A percentile compares a stretch with the other conserved stretches of the same genome.
Conservation (phyloP, 768 basidiomycete genomes). For the Phylloporus rhodoxanthus region DNA sequence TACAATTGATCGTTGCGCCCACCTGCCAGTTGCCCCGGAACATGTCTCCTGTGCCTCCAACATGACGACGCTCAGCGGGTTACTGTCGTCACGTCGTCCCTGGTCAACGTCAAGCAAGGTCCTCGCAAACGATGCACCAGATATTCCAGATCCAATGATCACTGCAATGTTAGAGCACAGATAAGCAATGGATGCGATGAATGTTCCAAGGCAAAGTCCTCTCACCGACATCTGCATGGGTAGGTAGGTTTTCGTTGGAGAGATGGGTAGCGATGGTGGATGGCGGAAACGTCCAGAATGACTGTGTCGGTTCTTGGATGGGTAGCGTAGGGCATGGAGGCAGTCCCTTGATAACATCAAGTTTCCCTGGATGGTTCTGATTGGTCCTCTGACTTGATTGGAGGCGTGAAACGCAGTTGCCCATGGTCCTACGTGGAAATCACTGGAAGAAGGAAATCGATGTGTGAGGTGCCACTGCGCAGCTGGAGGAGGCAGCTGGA, state of each 20-base stretch:
- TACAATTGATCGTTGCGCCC: neutral
- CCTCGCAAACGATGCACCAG: constrained; percentile 39
- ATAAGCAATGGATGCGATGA: neutral
- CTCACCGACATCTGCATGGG: constrained; percentile 52
- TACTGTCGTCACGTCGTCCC: constrained; percentile 11
- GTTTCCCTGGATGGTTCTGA: constrained; percentile 4
- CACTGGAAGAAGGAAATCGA: constrained; percentile 1
- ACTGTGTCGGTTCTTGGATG: constrained; percentile 42
- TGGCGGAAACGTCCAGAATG: constrained; percentile 61
- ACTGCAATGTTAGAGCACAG: constrained; percentile 20
- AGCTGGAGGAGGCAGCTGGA: neutral
- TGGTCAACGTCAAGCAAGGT: constrained; percentile 31
- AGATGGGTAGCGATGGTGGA: constrained; percentile 37
- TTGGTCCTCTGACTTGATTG: constrained; percentile 1
- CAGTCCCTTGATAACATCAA: neutral
- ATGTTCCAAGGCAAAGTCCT: neutral
- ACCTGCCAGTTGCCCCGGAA: constrained; percentile 50
- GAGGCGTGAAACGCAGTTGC: constrained; percentile 20
- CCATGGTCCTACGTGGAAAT: constrained; percentile 15
- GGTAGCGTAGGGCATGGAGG: constrained; percentile 41
- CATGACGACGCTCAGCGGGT: constrained; percentile 39
- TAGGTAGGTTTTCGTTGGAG: constrained; percentile 31
- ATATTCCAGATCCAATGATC: constrained; percentile 53
- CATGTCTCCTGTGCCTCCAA: constrained; percentile 58
- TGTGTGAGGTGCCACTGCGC: neutral